Evolutionary conservation across 2,329 filamentous ascomycete genomes (phyloP), one percentile per base, ranked within the genome.

Genomic region (Exophiala phaeomuriformis): DNA sequence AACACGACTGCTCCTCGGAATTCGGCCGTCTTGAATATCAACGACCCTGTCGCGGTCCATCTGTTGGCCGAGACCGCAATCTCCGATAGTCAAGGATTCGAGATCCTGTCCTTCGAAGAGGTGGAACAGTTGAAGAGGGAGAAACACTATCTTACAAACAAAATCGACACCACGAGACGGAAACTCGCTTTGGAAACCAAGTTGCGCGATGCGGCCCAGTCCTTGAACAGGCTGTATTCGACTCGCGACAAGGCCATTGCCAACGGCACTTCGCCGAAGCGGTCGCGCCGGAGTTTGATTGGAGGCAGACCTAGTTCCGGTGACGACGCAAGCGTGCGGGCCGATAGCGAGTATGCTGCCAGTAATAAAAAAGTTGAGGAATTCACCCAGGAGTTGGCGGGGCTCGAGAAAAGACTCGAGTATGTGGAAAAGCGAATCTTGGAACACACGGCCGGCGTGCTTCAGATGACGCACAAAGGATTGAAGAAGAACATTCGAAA

Each of bases 1-100:
- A 57, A 45, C 12, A 30, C 31, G 12, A 19, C 1, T 19, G 19
- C 19, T 19, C 42, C 47, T 6, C 56, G 60, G 42, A 53, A 57
- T 31, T 62, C 61, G 3, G 49, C 52, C 19, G 40, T 56, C 8
- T 51, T 63, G 2, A 72, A 75, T 50, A 64, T 69, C 52, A 75
- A 72, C 60, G 81, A 84, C 63, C 77, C 78, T 0, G 77, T 98
- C 42, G 86, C 90, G 63, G 84, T 95, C 68, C 94, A 97, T 68
- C 75, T 98, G 44, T 79, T 98, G 54, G 90, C 93, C 57, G 91
- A 97, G 73, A 97, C 89, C 19, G 93, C 93, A 19, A 81, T 98
- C 56, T 81, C 84, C 55, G 93, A 98, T 71, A 94, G 90, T 73
- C 85, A 84, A 65, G 75, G 83, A 63, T 98, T 84, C 68, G 84